Evolutionary conservation across 1,284 basidiomycete genomes (phyloP).

Genomic region (Austroboletus niveus): DNA sequence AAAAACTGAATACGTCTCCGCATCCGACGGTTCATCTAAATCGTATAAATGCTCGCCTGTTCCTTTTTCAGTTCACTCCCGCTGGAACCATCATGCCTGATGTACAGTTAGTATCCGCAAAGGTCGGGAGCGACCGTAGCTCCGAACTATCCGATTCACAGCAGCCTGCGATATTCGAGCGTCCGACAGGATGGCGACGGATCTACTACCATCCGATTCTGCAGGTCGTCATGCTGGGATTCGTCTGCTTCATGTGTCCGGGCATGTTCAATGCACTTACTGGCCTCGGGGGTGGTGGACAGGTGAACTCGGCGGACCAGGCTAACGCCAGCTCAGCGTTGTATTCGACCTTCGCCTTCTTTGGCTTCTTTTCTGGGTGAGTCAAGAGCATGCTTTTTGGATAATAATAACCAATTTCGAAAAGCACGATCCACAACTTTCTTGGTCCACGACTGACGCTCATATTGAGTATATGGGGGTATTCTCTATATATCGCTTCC

Average conservation of each 20-base stretch:
- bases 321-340: slow-evolving; percentile 66
- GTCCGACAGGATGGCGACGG: slow-evolving; percentile 30
- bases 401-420: background rate
- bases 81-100: slow-evolving; percentile 16
- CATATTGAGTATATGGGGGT: slow-evolving; percentile 67
- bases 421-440: slow-evolving; percentile 72
- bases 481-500: slow-evolving; percentile 71
- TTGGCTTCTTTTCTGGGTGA: slow-evolving; percentile 43
- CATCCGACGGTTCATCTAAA: background rate
- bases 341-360: slow-evolving; percentile 66
- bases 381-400: slow-evolving; percentile 2
- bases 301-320: slow-evolving; percentile 55
- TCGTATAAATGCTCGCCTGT: slow-evolving; percentile 7
- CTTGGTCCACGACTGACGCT: slow-evolving; percentile 73
- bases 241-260: slow-evolving; percentile 43
- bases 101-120: slow-evolving; percentile 12
- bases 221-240: slow-evolving; percentile 39
- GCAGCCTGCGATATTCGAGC: slow-evolving; percentile 24
- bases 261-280: slow-evolving; percentile 33
- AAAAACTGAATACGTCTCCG: background rate
- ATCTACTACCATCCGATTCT: slow-evolving; percentile 39
- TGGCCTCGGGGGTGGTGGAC: slow-evolving; percentile 71
- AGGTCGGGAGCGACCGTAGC: slow-evolving; percentile 6
- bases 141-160: slow-evolving; percentile 15
- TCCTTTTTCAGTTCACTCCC: background rate